Conservation (phyloP, 352 stramenopile species). For the Phytophthora pini region DNA sequence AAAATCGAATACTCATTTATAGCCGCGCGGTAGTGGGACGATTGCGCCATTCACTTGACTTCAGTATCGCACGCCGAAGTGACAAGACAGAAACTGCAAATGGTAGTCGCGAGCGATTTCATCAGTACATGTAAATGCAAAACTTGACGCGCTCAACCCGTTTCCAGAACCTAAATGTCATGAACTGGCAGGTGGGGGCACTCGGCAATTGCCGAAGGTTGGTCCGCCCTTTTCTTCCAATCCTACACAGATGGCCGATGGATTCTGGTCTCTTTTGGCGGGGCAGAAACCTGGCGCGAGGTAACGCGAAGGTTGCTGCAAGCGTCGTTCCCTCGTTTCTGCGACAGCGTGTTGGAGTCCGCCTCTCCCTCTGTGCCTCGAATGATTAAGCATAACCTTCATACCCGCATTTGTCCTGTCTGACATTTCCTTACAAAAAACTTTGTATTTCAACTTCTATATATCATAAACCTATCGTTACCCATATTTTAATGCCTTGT, state of each 20-base stretch:
- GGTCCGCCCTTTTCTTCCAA: conserved; percentile 41
- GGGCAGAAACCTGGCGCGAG: conserved; percentile 11
- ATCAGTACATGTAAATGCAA: no score
- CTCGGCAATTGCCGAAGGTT: conserved; percentile 1
- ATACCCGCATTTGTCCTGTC: not conserved
- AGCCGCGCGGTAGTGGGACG: conserved; percentile 25
- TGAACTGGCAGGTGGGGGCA: conserved; percentile 9
- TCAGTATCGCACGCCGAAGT: conserved; percentile 26
- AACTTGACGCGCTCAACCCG: no score
- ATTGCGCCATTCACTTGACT: conserved; percentile 41
- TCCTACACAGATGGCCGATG: conserved; percentile 20
- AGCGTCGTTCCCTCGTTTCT: conserved; percentile 42
- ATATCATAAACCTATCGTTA: not conserved
- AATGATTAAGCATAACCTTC: conserved; percentile 6
- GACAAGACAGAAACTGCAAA: not conserved
- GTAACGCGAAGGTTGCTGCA: conserved; percentile 26
- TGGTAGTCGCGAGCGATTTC: no score
- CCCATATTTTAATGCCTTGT: not conserved
- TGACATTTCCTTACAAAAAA: not conserved
- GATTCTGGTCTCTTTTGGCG: conserved; percentile 20
- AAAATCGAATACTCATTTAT: conserved; percentile 8
- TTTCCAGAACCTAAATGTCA: no score
- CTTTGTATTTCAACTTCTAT: not conserved
- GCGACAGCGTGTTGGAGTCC: conserved; percentile 28
- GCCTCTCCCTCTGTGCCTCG: conserved; percentile 26